Conservation (phyloP, 352 stramenopile genomes). For the Phytophthora crassamura region DNA sequence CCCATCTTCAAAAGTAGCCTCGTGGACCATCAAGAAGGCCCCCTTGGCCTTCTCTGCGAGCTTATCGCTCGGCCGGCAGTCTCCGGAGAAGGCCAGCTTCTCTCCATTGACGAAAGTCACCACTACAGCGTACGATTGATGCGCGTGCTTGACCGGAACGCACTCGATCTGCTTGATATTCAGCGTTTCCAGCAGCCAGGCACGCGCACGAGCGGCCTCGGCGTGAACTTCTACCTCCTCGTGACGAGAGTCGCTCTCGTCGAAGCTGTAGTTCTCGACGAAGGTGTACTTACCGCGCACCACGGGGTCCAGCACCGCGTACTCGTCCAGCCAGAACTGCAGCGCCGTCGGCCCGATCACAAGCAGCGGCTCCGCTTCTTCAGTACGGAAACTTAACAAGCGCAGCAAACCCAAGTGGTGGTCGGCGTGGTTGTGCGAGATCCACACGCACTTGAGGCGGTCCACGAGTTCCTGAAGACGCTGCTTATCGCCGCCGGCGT, state of each 20-base stretch:
- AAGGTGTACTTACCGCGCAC: conserved; percentile 90
- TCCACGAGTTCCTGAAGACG: conserved; percentile 62
- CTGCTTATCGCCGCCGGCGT: conserved; percentile 47
- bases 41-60: conserved; percentile 61
- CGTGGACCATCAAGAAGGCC: conserved; percentile 95
- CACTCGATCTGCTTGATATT: conserved; percentile 63
- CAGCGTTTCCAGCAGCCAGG: conserved; percentile 49
- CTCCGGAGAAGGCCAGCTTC: conserved; percentile 94
- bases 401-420: conserved; percentile 96
- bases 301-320: conserved; percentile 77
- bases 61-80: conserved; percentile 91
- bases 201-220: conserved; percentile 43
- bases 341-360: conserved; percentile 94
- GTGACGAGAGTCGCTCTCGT: conserved; percentile 50
- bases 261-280: conserved; percentile 87
- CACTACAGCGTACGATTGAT: conserved; percentile 91
- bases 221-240: conserved; percentile 35
- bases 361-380: conserved; percentile 65
- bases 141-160: conserved; percentile 90
- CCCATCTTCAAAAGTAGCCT: conserved; percentile 98
- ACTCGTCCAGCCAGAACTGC: conserved; percentile 93
- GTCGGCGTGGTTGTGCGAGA: conserved; percentile 98
- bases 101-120: conserved; percentile 70
- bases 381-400: conserved; percentile 82
- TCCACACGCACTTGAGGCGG: conserved; percentile 94